Conservation (phyloP, 148 eudicot genomes). For the Chenopodium formosanum region DNA sequence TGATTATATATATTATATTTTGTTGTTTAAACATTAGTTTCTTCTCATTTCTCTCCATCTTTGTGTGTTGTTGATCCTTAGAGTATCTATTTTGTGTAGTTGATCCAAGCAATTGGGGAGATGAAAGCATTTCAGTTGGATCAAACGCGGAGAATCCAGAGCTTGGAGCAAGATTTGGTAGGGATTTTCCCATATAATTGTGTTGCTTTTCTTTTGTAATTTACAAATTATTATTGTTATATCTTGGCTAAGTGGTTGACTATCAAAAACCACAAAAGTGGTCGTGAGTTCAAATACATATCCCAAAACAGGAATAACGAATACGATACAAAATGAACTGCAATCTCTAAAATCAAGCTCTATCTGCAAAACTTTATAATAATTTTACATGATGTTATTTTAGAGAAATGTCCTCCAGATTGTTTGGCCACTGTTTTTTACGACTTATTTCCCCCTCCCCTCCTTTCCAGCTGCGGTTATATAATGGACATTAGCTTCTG, state of each 20-base stretch:
- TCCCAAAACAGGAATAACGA: not conserved
- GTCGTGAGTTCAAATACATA: not conserved
- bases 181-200: slow-evolving; percentile 10
- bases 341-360: not conserved
- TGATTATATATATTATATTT: too few species aligned
- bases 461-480: not conserved
- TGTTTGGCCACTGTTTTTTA: not conserved
- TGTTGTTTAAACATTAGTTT: not conserved
- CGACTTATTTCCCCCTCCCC: not conserved
- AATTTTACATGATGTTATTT: not conserved
- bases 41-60: slow-evolving; percentile 6
- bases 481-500: not conserved
- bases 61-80: slow-evolving; percentile 12
- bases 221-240: not conserved
- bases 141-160: slow-evolving; percentile 40
- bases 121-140: slow-evolving; percentile 42
- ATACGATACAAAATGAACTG: not conserved
- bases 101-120: slow-evolving; percentile 43
- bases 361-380: not conserved
- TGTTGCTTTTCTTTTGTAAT: not conserved
- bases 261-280: not conserved
- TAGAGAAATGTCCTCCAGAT: not conserved
- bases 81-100: slow-evolving; percentile 33
- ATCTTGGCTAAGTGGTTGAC: not conserved
- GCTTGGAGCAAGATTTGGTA: slow-evolving; percentile 63